phyloP scores from a whole-genome alignment of 164 flowering plant genomes.

The Umbilicus rupestris region DNA sequence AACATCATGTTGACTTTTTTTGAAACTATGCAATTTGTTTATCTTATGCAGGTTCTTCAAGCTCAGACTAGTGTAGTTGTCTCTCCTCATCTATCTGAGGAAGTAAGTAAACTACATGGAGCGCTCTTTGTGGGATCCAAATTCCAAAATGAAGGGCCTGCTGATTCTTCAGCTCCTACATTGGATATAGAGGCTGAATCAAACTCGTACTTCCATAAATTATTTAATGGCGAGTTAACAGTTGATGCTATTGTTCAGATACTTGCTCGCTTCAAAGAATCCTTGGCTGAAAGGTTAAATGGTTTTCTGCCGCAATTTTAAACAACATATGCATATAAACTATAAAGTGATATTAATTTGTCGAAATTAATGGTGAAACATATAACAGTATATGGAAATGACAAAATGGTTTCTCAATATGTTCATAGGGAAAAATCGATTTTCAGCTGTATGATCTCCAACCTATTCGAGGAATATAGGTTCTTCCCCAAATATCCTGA shows the following conservation, averaged over 20 bases:
- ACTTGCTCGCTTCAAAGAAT: slow-evolving; percentile 84
- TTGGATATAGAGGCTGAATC: slow-evolving; percentile 83
- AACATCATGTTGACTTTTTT: neutral
- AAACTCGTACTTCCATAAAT: slow-evolving; percentile 73
- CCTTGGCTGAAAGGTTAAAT: slow-evolving; percentile 59
- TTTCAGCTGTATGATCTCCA: slow-evolving; percentile 78
- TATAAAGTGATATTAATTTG: neutral
- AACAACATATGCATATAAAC: neutral
- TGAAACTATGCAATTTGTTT: neutral
- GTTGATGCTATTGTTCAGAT: slow-evolving; percentile 74
- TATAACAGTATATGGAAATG: neutral
- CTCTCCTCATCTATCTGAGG: slow-evolving; percentile 52
- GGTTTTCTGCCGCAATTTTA: neutral
- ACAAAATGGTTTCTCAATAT: neutral
- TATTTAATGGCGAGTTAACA: slow-evolving; percentile 68
- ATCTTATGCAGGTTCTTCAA: slow-evolving; percentile 57
- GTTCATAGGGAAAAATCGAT: slow-evolving; percentile 68
- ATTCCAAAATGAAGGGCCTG: slow-evolving; percentile 41
- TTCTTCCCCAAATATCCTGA: slow-evolving; percentile 95
- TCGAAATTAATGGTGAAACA: neutral
- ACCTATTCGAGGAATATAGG: slow-evolving; percentile 83
- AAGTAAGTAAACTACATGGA: slow-evolving; percentile 50
- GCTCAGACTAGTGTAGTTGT: slow-evolving; percentile 35
- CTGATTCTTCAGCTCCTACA: slow-evolving; percentile 35
- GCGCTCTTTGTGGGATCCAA: slow-evolving; percentile 31